Percentiles rank a stretch among this genome's conserved stretches.
phyloP scores from a whole-genome alignment of 2,329 filamentous ascomycete genomes.

The Penicillium capsulatum region DNA sequence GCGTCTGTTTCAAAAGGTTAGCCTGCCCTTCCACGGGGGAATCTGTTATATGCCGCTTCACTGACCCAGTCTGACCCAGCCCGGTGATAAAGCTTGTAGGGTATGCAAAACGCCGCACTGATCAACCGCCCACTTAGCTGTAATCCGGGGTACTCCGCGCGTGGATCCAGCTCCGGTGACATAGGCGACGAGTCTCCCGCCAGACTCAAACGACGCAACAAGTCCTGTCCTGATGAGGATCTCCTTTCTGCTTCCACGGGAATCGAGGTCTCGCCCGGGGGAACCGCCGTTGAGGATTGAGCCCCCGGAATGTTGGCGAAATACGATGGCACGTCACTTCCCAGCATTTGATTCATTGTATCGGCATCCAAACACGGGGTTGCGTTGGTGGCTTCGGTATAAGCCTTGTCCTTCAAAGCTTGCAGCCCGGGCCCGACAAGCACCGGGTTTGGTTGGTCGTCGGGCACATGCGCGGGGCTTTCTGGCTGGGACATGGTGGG shows the following conservation, averaged over 20 bases:
- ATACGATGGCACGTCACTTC: slow-evolving; percentile 27
- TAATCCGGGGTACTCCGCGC: slow-evolving; percentile 53
- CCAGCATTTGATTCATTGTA: slow-evolving; percentile 13
- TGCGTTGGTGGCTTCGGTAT: slow-evolving; percentile 26
- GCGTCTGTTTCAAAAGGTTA: slow-evolving; percentile 50
- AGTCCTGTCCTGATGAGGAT: slow-evolving; percentile 47
- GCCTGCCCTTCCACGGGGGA: slow-evolving; percentile 1
- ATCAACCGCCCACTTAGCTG: slow-evolving; percentile 60
- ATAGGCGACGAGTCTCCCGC: slow-evolving; percentile 36
- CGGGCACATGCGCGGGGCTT: slow-evolving; percentile 23
- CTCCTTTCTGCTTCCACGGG: slow-evolving; percentile 44
- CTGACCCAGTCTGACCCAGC: slow-evolving; percentile 55
- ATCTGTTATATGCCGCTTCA: neutral
- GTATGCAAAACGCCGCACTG: slow-evolving; percentile 60
- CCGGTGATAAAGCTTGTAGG: slow-evolving; percentile 55
- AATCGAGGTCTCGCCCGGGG: slow-evolving; percentile 24
- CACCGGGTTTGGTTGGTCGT: slow-evolving; percentile 29
- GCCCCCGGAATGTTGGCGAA: slow-evolving; percentile 26
- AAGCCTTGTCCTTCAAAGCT: slow-evolving; percentile 26
- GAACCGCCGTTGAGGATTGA: slow-evolving; percentile 15
- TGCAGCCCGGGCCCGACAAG: slow-evolving; percentile 28
- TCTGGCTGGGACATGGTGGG: slow-evolving; percentile 25
- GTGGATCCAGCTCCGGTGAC: slow-evolving; percentile 51
- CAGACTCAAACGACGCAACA: slow-evolving; percentile 53
- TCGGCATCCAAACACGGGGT: slow-evolving; percentile 27